These are phyloP conservation scores for Alternaria sp. DNA, from an alignment of 2,329 filamentous ascomycete species.

Conservation along the genomic window DNA sequence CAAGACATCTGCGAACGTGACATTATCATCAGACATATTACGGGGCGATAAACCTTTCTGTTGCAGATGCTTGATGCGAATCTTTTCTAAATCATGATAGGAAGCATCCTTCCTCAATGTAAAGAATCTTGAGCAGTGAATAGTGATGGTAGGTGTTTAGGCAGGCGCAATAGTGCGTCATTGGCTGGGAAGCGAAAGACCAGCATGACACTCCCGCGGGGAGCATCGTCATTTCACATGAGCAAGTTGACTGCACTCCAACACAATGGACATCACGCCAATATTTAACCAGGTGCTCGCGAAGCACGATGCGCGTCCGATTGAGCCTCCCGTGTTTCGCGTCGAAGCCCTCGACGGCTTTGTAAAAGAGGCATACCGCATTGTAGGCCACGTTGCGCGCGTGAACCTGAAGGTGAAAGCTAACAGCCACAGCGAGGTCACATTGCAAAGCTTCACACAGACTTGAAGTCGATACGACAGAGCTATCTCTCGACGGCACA, in stretches of 20 bases:
- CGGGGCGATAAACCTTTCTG: not conserved
- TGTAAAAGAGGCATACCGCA: slow-evolving; percentile 91
- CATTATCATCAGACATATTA: not conserved
- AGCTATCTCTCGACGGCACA: slow-evolving; percentile 87
- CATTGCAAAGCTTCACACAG: slow-evolving; percentile 79
- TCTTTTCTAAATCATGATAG: not conserved
- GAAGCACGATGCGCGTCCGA: slow-evolving; percentile 64
- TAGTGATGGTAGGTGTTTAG: not conserved
- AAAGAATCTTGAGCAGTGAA: not conserved
- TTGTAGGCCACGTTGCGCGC: slow-evolving; percentile 66
- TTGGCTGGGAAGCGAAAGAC: slow-evolving; percentile 34
- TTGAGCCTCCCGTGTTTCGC: slow-evolving; percentile 55
- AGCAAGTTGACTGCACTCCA: slow-evolving; percentile 23
- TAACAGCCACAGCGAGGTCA: slow-evolving; percentile 74
- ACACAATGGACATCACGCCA: slow-evolving; percentile 68
- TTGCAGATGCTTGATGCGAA: not conserved
- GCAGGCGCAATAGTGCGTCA: slow-evolving; percentile 18
- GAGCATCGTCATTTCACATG: slow-evolving; percentile 37
- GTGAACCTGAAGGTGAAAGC: slow-evolving; percentile 30
- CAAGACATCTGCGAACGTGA: not conserved
- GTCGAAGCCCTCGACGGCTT: slow-evolving; percentile 76
- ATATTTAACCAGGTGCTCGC: slow-evolving; percentile 74
- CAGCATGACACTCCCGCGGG: slow-evolving; percentile 31
- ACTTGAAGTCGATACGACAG: slow-evolving; percentile 84
- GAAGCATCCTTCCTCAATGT: not conserved